phyloP scores from a whole-genome alignment of 2,329 filamentous ascomycete genomes.

The Aspergillus floridensis region DNA sequence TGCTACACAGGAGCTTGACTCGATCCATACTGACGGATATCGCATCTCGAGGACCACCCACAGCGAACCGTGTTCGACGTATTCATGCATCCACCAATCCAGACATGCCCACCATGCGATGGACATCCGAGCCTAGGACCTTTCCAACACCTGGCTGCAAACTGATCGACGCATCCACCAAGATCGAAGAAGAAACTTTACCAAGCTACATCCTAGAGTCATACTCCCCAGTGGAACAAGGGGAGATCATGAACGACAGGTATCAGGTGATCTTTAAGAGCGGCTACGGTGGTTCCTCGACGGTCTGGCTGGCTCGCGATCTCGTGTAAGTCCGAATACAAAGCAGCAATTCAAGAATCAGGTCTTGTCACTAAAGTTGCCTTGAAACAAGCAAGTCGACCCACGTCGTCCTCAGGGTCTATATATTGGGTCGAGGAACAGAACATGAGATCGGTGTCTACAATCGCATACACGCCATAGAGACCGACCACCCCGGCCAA shows the following conservation, averaged over 20 bases:
- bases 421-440: conserved; percentile 7
- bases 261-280: background rate
- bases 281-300: background rate
- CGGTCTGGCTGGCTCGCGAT: background rate
- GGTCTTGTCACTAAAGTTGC: background rate
- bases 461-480: conserved; percentile 13
- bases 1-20: background rate
- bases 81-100: background rate
- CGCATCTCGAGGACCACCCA: background rate
- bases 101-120: background rate
- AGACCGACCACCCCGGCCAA: conserved; percentile 18
- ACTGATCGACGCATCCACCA: background rate
- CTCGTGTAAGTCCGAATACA: background rate
- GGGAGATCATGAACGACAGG: background rate
- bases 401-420: conserved; percentile 22
- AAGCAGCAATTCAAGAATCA: background rate
- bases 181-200: conserved; percentile 1
- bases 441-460: conserved; percentile 21
- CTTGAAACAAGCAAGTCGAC: background rate
- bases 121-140: background rate
- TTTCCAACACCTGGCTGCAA: background rate
- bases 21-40: background rate
- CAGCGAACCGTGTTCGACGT: background rate
- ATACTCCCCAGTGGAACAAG: background rate
- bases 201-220: background rate